These are phyloP conservation scores for Cadophora gregata DNA, from an alignment of 2,329 filamentous ascomycete genomes.

Conservation along the genomic window DNA sequence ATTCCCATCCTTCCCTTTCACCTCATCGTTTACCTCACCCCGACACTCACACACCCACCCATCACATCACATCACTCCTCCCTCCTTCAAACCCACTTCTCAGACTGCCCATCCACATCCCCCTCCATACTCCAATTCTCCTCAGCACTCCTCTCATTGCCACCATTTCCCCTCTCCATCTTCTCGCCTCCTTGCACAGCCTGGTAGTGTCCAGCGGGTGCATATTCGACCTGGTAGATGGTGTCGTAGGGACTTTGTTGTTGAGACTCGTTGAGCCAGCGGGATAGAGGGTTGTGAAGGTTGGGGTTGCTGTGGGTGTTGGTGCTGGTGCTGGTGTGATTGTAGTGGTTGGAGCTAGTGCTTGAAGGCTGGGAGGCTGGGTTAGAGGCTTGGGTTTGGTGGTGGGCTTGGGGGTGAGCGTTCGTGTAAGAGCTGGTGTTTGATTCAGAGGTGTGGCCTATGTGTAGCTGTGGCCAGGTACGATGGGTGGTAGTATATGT, in stretches of 20 bases:
- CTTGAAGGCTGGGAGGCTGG: background rate
- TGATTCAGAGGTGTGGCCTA: background rate
- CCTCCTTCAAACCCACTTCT: background rate
- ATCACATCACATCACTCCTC: background rate
- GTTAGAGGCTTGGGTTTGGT: background rate
- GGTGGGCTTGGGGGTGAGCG: background rate
- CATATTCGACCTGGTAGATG: background rate
- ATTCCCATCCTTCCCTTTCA: background rate
- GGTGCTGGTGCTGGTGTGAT: background rate
- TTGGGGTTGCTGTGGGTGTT: background rate
- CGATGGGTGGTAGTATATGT: background rate
- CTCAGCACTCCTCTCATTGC: background rate
- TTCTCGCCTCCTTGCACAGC: background rate
- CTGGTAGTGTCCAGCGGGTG: background rate
- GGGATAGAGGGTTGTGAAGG: too few relatives aligned
- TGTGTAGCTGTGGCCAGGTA: background rate
- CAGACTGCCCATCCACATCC: conserved; percentile 12
- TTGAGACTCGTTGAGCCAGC: background rate
- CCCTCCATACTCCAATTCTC: conserved; percentile 10
- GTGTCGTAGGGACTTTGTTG: conserved; percentile 3
- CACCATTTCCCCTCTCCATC: background rate
- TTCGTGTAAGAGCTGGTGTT: background rate
- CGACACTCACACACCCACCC: background rate
- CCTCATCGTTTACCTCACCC: background rate
- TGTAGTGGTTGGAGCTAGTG: background rate